These are phyloP conservation scores for Eucommia ulmoides DNA, from an alignment of 257 asterid genomes.

Conservation along the genomic window DNA sequence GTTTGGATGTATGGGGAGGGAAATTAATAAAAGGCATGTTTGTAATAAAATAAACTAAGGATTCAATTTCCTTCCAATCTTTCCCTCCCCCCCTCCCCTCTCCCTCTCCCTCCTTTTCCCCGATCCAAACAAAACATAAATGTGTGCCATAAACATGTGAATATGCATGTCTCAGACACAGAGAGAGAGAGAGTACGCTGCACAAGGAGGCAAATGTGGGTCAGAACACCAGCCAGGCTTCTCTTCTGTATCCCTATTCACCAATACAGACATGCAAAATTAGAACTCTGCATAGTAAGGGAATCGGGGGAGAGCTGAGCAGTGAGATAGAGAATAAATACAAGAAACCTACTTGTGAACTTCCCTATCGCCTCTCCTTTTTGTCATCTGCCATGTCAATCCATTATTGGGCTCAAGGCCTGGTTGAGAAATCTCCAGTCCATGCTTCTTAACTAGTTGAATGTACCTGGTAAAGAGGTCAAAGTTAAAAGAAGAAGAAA, in stretches of 20 bases:
- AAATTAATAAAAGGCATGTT: too few species aligned
- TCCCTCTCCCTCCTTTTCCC: too few species aligned
- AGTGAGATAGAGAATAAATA: conserved; percentile 3
- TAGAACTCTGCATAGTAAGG: too few species aligned
- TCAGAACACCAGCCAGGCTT: conserved; percentile 99
- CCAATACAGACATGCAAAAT: too few species aligned
- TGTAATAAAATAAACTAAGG: too few species aligned
- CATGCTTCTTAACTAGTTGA: conserved; percentile 75
- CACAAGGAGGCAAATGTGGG: conserved; percentile 99
- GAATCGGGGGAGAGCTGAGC: too few species aligned
- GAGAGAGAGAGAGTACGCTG: conserved; percentile 49
- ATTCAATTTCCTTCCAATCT: too few species aligned
- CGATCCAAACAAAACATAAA: too few species aligned
- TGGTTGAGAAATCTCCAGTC: conserved; percentile 95
- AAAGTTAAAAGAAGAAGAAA: background rate
- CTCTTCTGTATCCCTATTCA: conserved; percentile 32
- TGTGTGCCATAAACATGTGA: too few species aligned
- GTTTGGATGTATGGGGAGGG: too few species aligned
- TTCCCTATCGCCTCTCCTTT: conserved; percentile 91
- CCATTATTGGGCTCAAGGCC: conserved; percentile 99
- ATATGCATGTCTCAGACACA: too few species aligned
- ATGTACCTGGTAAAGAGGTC: conserved; percentile 52
- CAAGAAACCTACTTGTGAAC: conserved; percentile 75
- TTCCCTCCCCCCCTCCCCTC: too few species aligned
- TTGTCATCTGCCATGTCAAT: conserved; percentile 99